Base-by-base conservation (phyloP, 495 filamentous ascomycete genomes). In the Achaetomiella virescens region DNA sequence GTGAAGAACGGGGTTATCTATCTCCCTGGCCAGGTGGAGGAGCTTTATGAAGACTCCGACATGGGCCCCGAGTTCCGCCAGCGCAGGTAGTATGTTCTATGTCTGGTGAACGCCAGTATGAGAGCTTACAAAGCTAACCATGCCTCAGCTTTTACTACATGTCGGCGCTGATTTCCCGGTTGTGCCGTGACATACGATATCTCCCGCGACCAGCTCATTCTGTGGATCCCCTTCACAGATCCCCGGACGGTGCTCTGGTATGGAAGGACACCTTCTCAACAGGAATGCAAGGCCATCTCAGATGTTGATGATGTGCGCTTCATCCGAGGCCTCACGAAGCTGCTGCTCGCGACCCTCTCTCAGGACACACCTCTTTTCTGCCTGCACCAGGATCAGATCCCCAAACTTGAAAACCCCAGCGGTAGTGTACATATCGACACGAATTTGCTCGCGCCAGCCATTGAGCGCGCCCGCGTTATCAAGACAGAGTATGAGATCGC, bases 401-500 rank as follows among this genome's bases (percentile, higher is more conserved):
- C 75, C 57, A 73, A 64, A 25, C 63, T 70, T 29, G 60, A 67
- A 7, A 61, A 51, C 22, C 61, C 65, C 59, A 71, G 69, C 47
- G 65, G 55, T 12, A 41, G 73, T 14, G 65, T 69, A 6, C 59
- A 53, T 36, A 70, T 80, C 36, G 75, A 80, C 61, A 70, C 66
- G 35, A 61, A 56, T 24, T 62, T 62, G 31, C 80, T 90, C 22
- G 70, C 77, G 49, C 79, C 79, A 0, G 87, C 87, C 33, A 90
- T 91, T 71, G 78, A 91, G 69, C 73, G 77, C 31, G 82, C 83
- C 3, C 82, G 90, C 8, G 82, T 86, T 0, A 80, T 89, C 73
- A 97, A 97, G 68, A 82, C 84, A 42, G 75, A 81, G 22, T 85
- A 92, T 63, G 92, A 97, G 64, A 81, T 96, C 53, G 77, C 76